These are phyloP conservation scores for Penicillium samsonianum DNA, from an alignment of 495 filamentous ascomycete genomes.

Conservation along the genomic window DNA sequence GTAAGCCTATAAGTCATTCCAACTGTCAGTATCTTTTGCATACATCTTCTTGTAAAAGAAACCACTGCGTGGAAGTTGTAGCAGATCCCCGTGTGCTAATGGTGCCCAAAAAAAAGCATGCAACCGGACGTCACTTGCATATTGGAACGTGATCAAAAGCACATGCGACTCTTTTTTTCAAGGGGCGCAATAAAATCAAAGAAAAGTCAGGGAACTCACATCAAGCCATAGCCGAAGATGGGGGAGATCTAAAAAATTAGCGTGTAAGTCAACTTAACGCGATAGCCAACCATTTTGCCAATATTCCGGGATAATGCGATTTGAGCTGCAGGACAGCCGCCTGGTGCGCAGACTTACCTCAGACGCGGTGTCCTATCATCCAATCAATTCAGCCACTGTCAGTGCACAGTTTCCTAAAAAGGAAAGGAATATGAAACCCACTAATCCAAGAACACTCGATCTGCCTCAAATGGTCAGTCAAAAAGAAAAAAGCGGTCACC, in stretches of 20 bases:
- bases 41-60: not conserved
- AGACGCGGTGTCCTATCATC: conserved; percentile 51
- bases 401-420: conserved; percentile 26
- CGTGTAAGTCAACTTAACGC: conserved; percentile 42
- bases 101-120: not conserved
- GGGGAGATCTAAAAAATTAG: conserved; percentile 49
- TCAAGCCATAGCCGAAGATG: conserved; percentile 49
- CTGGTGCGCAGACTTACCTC: conserved; percentile 42
- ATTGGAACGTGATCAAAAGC: conserved; percentile 39
- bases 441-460: conserved; percentile 79
- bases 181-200: conserved; percentile 32
- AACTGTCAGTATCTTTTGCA: conserved; percentile 14
- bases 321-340: conserved; percentile 38
- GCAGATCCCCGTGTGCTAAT: conserved; percentile 12
- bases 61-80: conserved; percentile 27
- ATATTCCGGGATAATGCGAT: conserved; percentile 35
- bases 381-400: conserved; percentile 51
- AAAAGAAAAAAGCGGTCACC: conserved; percentile 25
- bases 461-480: conserved; percentile 44
- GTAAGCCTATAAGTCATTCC: conserved; percentile 51
- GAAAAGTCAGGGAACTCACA: conserved; percentile 31
- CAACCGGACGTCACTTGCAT: conserved; percentile 14
- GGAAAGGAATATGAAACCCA: conserved; percentile 44
- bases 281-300: conserved; percentile 46
- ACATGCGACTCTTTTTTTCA: conserved; percentile 30